These are phyloP conservation scores for Acanthamoeba triangularis DNA, from an alignment of 208 protist species.

Conservation along the genomic window DNA sequence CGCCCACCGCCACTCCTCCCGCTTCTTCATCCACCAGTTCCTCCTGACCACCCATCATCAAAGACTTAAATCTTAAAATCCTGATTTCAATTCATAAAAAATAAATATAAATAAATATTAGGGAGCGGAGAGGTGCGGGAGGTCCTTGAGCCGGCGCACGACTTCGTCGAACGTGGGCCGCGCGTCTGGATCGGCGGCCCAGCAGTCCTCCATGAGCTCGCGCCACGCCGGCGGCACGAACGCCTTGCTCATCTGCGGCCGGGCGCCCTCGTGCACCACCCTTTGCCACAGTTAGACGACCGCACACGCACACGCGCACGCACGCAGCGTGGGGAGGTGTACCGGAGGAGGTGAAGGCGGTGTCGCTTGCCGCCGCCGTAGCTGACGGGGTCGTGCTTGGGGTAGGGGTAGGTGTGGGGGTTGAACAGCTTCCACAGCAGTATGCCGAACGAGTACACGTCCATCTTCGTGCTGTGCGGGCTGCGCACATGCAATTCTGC, in stretches of 20 bases:
- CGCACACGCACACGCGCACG: neutral
- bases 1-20: neutral
- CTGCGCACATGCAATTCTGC: conserved; percentile 3
- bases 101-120: neutral
- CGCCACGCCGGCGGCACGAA: conserved; percentile 41
- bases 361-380: conserved; percentile 53
- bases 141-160: conserved; percentile 15
- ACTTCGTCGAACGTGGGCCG: conserved; percentile 59
- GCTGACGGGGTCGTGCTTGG: conserved; percentile 17
- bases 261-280: conserved; percentile 13
- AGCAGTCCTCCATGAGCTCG: conserved; percentile 69
- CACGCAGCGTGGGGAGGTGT: neutral
- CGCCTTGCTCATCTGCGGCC: neutral
- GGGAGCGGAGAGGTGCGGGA: neutral
- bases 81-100: too few relatives aligned
- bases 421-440: conserved; percentile 75
- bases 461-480: conserved; percentile 64
- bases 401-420: conserved; percentile 45
- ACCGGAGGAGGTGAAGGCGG: conserved; percentile 20
- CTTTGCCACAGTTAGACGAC: neutral
- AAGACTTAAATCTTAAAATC: too few relatives aligned
- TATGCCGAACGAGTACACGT: conserved; percentile 70
- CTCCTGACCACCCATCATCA: too few relatives aligned
- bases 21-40: too few relatives aligned
- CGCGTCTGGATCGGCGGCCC: conserved; percentile 22